Conservation (phyloP, 129 eudicot genomes). For the Sambucus nigra region DNA sequence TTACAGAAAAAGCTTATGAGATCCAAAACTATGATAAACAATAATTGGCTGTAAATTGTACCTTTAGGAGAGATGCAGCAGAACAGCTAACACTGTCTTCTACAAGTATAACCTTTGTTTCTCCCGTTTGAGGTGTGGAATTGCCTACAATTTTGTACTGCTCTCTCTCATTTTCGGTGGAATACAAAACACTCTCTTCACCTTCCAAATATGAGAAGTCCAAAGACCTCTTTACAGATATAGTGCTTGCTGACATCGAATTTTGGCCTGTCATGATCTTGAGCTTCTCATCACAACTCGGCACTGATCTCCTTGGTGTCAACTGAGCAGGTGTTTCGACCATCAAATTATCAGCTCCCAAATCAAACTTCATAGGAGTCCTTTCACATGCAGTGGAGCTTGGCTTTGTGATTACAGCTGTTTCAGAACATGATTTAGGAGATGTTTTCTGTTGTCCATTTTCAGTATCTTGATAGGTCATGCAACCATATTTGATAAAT, state of each 20-base stretch:
- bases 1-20: background rate
- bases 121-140: conserved; percentile 7
- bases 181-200: conserved; percentile 21
- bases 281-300: conserved; percentile 46
- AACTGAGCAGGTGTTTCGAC: conserved; percentile 55
- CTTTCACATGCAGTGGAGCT: conserved; percentile 12
- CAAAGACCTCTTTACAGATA: conserved; percentile 39
- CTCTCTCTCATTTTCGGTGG: background rate
- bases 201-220: conserved; percentile 37
- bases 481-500: conserved; percentile 13
- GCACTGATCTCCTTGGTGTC: conserved; percentile 61
- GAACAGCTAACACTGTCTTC: conserved; percentile 5
- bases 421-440: conserved; percentile 18
- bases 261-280: conserved; percentile 28
- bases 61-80: conserved; percentile 10
- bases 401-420: conserved; percentile 6
- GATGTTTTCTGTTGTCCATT: background rate
- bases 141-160: background rate
- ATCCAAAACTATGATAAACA: background rate
- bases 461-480: conserved; percentile 15
- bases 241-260: conserved; percentile 14
- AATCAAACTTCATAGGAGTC: conserved; percentile 46
- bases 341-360: conserved; percentile 15
- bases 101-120: conserved; percentile 3
- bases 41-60: background rate